Percentiles rank a stretch among this genome's conserved stretches.
Evolutionary conservation across 495 filamentous ascomycete species (phyloP).

Genomic region (Patellaria atrata): DNA sequence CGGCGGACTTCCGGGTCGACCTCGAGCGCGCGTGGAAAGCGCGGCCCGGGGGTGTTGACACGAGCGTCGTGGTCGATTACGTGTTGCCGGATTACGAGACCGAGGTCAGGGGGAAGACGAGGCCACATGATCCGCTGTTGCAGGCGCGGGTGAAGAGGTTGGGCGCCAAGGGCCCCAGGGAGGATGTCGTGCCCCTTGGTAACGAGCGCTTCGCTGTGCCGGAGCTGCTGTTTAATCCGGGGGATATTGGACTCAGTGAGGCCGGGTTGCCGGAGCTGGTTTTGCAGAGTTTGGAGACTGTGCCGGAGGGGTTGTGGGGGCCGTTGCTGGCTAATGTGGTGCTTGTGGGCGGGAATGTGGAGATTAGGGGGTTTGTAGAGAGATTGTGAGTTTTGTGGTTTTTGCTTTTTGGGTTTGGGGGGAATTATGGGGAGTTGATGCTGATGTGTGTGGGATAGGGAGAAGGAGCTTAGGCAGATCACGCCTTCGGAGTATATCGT

Average conservation of each 20-base stretch:
- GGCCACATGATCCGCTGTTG: constrained; percentile 55
- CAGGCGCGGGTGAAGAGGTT: constrained; percentile 43
- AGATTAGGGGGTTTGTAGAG: constrained; percentile 68
- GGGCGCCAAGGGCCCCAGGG: constrained; percentile 42
- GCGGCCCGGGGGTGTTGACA: constrained; percentile 49
- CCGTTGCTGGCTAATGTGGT: constrained; percentile 75
- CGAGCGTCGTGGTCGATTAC: constrained; percentile 69
- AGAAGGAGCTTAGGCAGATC: constrained; percentile 58
- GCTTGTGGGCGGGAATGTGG: constrained; percentile 73
- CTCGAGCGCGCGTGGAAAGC: constrained; percentile 76
- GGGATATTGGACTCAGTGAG: constrained; percentile 75
- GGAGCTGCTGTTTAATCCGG: constrained; percentile 75
- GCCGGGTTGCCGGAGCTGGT: constrained; percentile 69
- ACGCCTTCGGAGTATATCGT: constrained; percentile 67
- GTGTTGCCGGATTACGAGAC: constrained; percentile 85
- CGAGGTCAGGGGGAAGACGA: constrained; percentile 52
- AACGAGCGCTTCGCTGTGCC: constrained; percentile 89
- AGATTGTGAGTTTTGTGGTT: constrained; percentile 35
- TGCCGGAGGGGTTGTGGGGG: constrained; percentile 66
- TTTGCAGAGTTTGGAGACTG: constrained; percentile 58
- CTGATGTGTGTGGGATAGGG: too few relatives aligned
- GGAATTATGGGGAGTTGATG: constrained; percentile 1
- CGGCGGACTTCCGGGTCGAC: constrained; percentile 56
- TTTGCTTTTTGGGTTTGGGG: background rate
- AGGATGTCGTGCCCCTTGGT: constrained; percentile 72